These are phyloP conservation scores for Sporisorium sorghi DNA, from an alignment of 1,284 basidiomycete genomes.

Conservation along the genomic window DNA sequence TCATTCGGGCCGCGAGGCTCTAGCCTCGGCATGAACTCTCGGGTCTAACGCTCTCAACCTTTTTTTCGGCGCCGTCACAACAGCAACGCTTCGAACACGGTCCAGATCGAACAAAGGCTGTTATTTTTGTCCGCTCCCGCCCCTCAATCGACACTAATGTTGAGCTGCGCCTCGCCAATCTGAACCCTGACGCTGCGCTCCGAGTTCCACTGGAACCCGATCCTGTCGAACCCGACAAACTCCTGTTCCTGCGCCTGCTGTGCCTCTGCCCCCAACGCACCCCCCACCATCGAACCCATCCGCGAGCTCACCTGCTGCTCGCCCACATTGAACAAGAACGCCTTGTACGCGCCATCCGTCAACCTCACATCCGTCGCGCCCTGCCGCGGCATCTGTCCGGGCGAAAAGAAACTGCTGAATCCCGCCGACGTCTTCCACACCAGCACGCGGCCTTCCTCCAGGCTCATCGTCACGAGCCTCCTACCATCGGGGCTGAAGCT, in stretches of 20 bases:
- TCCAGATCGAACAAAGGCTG: too few species aligned
- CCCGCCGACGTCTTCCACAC: slow-evolving; percentile 70
- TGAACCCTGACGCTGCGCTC: slow-evolving; percentile 56
- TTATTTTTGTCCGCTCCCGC: too few species aligned
- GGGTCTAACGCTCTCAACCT: background rate
- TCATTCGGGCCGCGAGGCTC: too few species aligned
- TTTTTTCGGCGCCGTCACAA: too few species aligned
- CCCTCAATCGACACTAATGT: slow-evolving; percentile 54
- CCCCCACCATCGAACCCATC: background rate
- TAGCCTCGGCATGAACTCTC: background rate
- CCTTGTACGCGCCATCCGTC: slow-evolving; percentile 64
- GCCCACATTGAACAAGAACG: slow-evolving; percentile 61
- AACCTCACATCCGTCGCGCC: slow-evolving; percentile 74
- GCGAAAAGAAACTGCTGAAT: slow-evolving; percentile 85
- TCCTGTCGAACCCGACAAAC: slow-evolving; percentile 36
- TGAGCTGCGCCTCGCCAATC: slow-evolving; percentile 59
- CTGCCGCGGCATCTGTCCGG: slow-evolving; percentile 90
- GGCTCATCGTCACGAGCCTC: slow-evolving; percentile 84
- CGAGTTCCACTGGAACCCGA: slow-evolving; percentile 60
- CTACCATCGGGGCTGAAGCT: slow-evolving; percentile 90
- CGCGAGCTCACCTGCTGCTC: slow-evolving; percentile 13
- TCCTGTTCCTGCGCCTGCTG: slow-evolving; percentile 22
- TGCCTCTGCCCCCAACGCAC: background rate
- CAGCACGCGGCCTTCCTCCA: slow-evolving; percentile 77
- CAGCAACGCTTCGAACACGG: too few species aligned